Conservation (phyloP, 768 basidiomycete genomes). For the Rhizopogon vinicolor region DNA sequence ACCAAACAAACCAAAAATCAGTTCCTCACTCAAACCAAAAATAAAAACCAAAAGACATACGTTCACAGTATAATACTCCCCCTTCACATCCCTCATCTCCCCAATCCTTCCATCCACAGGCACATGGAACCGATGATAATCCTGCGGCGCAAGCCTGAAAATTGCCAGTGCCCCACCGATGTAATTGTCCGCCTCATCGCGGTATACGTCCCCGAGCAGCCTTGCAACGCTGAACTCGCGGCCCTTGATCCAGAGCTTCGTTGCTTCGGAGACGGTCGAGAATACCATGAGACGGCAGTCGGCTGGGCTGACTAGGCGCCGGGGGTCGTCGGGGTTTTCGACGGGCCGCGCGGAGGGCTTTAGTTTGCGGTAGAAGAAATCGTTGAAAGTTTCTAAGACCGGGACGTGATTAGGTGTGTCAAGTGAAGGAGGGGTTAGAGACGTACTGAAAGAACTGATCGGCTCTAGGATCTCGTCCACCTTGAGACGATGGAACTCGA, state of each 20-base stretch:
- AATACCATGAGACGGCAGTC: constrained; percentile 98
- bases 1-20: not conserved
- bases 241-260: constrained; percentile 94
- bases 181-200: constrained; percentile 64
- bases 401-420: constrained; percentile 1
- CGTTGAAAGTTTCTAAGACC: constrained; percentile 77
- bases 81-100: constrained; percentile 74
- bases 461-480: constrained; percentile 82
- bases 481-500: constrained; percentile 85
- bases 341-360: constrained; percentile 78
- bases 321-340: constrained; percentile 67
- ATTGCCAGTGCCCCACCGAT: constrained; percentile 81
- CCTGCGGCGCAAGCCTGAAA: constrained; percentile 90
- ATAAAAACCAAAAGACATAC: constrained; percentile 34
- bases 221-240: constrained; percentile 82
- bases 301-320: constrained; percentile 80
- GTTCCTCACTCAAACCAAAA: not conserved
- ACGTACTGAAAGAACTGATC: constrained; percentile 75
- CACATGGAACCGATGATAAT: constrained; percentile 92
- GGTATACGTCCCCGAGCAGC: constrained; percentile 77
- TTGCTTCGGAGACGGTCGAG: constrained; percentile 80
- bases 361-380: constrained; percentile 90
- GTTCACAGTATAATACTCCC: constrained; percentile 97
- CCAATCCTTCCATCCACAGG: constrained; percentile 86
- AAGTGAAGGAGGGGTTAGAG: not conserved